Evolutionary conservation across 148 eudicot genomes (phyloP).

Genomic region (Spergularia marina): DNA sequence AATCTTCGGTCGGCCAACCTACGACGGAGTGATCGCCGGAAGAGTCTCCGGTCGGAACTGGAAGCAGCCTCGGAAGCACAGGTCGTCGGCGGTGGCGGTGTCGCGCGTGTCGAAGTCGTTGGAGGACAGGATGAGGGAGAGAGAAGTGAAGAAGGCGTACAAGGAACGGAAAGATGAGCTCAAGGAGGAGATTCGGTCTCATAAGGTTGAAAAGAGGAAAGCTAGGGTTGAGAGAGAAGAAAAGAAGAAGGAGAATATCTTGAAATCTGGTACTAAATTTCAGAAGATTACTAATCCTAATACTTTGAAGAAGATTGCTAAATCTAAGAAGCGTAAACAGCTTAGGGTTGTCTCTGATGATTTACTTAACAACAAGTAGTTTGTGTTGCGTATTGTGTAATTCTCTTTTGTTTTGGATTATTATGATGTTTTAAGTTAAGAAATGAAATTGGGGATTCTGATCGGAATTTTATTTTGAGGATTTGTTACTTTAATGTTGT

Average conservation of each 20-base stretch:
- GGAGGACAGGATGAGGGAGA: slow-evolving; percentile 32
- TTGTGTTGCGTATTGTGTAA: background rate
- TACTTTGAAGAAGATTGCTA: slow-evolving; percentile 78
- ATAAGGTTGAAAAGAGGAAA: slow-evolving; percentile 33
- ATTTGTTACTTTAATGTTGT: too few relatives aligned
- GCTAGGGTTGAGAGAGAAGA: slow-evolving; percentile 33
- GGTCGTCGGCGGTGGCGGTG: slow-evolving; percentile 64
- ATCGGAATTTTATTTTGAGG: too few relatives aligned
- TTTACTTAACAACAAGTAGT: slow-evolving; percentile 35
- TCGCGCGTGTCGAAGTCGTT: slow-evolving; percentile 19
- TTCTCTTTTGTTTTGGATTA: background rate
- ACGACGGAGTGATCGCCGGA: slow-evolving; percentile 92
- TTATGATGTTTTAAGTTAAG: too few relatives aligned
- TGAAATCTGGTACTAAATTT: slow-evolving; percentile 71
- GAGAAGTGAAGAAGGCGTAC: slow-evolving; percentile 66
- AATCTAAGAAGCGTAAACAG: slow-evolving; percentile 65
- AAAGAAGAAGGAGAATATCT: slow-evolving; percentile 39
- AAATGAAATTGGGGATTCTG: too few relatives aligned
- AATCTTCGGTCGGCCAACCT: slow-evolving; percentile 59
- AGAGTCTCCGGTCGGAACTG: slow-evolving; percentile 78
- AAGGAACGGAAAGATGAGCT: slow-evolving; percentile 37
- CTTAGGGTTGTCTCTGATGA: slow-evolving; percentile 83
- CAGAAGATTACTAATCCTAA: slow-evolving; percentile 85
- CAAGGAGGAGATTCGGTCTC: slow-evolving; percentile 32
- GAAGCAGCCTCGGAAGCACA: slow-evolving; percentile 61